phyloP scores from a whole-genome alignment of 805 yeast species.

The Metschnikowia lachancei region DNA sequence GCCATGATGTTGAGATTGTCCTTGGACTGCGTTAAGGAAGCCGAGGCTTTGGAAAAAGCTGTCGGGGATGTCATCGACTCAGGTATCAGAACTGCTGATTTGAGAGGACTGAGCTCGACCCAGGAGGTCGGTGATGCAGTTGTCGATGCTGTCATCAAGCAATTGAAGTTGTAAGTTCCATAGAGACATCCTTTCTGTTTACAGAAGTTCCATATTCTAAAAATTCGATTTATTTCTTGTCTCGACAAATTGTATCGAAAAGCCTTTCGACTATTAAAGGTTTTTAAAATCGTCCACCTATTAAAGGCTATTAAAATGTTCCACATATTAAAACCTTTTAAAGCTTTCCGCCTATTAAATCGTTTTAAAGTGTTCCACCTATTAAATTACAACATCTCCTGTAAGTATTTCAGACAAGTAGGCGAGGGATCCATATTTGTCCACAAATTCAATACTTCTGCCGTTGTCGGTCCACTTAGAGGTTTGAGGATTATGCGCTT shows the following conservation, averaged over 20 bases:
- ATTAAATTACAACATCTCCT: conserved; percentile 19
- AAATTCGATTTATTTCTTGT: neutral
- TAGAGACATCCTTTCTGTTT: neutral
- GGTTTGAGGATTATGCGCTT: neutral
- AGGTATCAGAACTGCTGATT: conserved; percentile 88
- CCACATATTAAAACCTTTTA: too few relatives aligned
- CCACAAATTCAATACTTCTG: conserved; percentile 7
- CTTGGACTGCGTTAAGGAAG: conserved; percentile 77
- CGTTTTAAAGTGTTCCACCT: too few relatives aligned
- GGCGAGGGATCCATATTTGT: conserved; percentile 31
- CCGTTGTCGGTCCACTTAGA: neutral
- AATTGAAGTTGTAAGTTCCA: conserved; percentile 33
- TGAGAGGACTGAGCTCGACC: conserved; percentile 82
- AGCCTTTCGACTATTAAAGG: too few relatives aligned
- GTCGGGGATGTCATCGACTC: conserved; percentile 77
- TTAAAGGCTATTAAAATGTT: too few relatives aligned
- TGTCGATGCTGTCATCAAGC: conserved; percentile 63
- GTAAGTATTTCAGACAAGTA: conserved; percentile 33
- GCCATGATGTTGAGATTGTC: conserved; percentile 97
- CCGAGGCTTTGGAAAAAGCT: conserved; percentile 84
- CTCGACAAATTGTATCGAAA: too few relatives aligned
- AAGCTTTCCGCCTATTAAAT: too few relatives aligned
- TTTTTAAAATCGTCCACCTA: too few relatives aligned
- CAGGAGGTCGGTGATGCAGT: conserved; percentile 93
- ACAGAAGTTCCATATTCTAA: neutral